Evolutionary conservation across 106 monocot species (phyloP).

Genomic region (Vanilla planifolia): DNA sequence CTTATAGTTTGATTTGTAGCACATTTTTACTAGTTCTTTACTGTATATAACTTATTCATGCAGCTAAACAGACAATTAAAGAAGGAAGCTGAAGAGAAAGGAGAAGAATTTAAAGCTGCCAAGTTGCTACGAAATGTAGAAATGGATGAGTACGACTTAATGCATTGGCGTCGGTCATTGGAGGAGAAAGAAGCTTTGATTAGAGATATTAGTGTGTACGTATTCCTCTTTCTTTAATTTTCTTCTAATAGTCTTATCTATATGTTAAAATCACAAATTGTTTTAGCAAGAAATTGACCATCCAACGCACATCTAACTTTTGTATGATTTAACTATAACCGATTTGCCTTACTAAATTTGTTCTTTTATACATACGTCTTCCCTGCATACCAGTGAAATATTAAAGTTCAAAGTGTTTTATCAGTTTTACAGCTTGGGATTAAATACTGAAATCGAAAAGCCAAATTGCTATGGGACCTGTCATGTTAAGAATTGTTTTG

Average conservation of each 20-base stretch:
- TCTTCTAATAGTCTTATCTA: neutral
- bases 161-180: slow-evolving; percentile 82
- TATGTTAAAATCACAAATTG: neutral
- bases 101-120: slow-evolving; percentile 47
- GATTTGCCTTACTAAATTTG: too few relatives aligned
- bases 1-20: too few relatives aligned
- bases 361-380: too few relatives aligned
- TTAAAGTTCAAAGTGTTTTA: too few relatives aligned
- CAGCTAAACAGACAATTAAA: slow-evolving; percentile 68
- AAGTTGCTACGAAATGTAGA: slow-evolving; percentile 63
- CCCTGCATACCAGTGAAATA: too few relatives aligned
- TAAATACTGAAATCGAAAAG: too few relatives aligned
- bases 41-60: slow-evolving; percentile 10
- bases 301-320: too few relatives aligned
- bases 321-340: too few relatives aligned
- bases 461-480: too few relatives aligned
- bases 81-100: slow-evolving; percentile 75
- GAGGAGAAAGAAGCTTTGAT: slow-evolving; percentile 93
- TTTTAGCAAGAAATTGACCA: neutral
- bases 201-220: slow-evolving; percentile 89
- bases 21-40: neutral
- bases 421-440: too few relatives aligned
- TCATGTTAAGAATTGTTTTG: too few relatives aligned
- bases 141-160: slow-evolving; percentile 90
- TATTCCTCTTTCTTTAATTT: neutral